Conservation (phyloP, 805 yeast species). For the Clavispora santaluciae region DNA sequence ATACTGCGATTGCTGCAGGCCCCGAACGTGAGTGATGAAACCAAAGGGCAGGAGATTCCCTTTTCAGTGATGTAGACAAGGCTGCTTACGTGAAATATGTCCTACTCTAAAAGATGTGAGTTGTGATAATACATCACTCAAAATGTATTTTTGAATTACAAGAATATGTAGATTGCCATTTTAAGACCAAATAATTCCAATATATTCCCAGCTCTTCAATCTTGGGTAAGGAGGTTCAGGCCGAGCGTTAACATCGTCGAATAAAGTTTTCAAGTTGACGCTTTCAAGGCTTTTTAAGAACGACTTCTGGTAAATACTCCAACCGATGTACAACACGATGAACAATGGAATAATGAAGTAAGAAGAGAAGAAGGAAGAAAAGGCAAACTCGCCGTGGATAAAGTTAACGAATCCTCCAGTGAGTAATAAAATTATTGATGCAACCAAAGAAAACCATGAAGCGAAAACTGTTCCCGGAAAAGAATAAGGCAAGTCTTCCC, state of each 20-base stretch:
- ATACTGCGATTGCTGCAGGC: too few species aligned
- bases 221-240: conserved; percentile 25
- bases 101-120: too few species aligned
- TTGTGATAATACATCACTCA: too few species aligned
- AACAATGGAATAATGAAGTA: conserved; percentile 24
- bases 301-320: conserved; percentile 30
- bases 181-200: conserved; percentile 18
- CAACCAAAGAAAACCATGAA: conserved; percentile 28
- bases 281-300: conserved; percentile 12
- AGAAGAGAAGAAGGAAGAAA: conserved; percentile 19
- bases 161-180: too few species aligned
- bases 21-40: too few species aligned
- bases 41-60: too few species aligned
- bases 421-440: conserved; percentile 22
- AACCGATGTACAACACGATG: conserved; percentile 22
- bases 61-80: too few species aligned
- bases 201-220: conserved; percentile 18
- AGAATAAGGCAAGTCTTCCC: conserved; percentile 29
- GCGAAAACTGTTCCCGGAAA: conserved; percentile 20
- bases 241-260: conserved; percentile 24
- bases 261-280: conserved; percentile 23
- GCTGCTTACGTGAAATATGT: too few species aligned
- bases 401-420: conserved; percentile 35
- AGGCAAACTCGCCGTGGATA: conserved; percentile 24
- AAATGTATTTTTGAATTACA: too few species aligned